Percentiles rank a stretch among this genome's conserved stretches.
These are phyloP conservation scores for Delonix regia DNA, from an alignment of 306 rosid genomes.

Conservation along the genomic window DNA sequence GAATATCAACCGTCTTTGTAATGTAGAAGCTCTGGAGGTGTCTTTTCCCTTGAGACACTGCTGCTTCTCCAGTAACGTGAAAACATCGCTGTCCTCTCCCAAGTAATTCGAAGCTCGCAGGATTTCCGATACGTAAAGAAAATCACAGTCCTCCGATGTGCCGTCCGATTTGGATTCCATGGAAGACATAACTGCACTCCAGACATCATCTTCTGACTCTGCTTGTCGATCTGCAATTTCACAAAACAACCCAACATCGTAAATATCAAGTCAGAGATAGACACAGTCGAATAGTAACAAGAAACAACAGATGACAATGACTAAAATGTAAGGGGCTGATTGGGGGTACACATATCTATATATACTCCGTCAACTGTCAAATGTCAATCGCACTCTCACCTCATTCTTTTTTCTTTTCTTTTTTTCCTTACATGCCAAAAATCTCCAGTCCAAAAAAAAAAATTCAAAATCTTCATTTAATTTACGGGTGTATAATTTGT, in stretches of 20 bases:
- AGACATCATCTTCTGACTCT: constrained; percentile 67
- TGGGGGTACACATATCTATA: neutral
- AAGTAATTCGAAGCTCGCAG: constrained; percentile 61
- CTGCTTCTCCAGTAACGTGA: constrained; percentile 67
- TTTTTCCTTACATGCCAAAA: too few species aligned
- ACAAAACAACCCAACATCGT: neutral
- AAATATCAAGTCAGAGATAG: neutral
- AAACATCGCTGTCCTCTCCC: constrained; percentile 60
- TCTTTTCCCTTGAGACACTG: constrained; percentile 70
- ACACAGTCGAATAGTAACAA: neutral
- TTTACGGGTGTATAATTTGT: too few species aligned
- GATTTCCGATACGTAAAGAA: constrained; percentile 66
- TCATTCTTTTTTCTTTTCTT: neutral
- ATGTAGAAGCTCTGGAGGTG: constrained; percentile 51
- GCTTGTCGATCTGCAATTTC: constrained; percentile 53
- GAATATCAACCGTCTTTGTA: constrained; percentile 67
- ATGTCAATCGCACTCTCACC: neutral
- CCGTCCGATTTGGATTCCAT: constrained; percentile 51
- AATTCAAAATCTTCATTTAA: too few species aligned
- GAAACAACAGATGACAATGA: neutral
- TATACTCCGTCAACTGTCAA: neutral
- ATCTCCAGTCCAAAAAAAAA: too few species aligned
- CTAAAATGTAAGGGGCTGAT: neutral
- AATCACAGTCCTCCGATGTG: constrained; percentile 57
- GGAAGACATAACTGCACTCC: constrained; percentile 53